Percentiles rank a stretch among this genome's conserved stretches.
phyloP scores from a whole-genome alignment of 208 protist genomes.

The Phytomonas sp. region DNA sequence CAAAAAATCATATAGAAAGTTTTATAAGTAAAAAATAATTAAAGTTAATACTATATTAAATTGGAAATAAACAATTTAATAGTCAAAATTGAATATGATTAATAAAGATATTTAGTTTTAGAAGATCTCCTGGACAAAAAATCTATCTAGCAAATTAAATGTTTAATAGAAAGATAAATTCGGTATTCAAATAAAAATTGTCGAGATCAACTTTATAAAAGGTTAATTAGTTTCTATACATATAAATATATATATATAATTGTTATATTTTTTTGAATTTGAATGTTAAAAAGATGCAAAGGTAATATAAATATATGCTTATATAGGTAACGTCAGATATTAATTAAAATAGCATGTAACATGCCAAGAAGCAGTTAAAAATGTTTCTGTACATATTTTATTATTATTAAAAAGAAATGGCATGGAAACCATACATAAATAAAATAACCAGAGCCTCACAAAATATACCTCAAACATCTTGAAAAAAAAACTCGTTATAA shows the following conservation, averaged over 20 bases:
- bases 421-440: background rate
- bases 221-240: slow-evolving; percentile 5
- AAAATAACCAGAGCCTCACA: background rate
- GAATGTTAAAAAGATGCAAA: background rate
- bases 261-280: background rate
- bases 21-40: background rate
- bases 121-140: background rate
- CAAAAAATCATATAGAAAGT: background rate
- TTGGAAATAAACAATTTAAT: background rate
- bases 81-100: slow-evolving; percentile 1
- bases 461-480: background rate
- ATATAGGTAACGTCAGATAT: background rate
- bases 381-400: background rate
- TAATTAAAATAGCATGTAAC: background rate
- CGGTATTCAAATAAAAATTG: background rate
- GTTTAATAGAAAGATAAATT: too few species aligned
- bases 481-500: too few species aligned
- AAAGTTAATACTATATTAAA: background rate
- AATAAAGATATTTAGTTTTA: slow-evolving; percentile 5
- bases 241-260: background rate
- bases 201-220: slow-evolving; percentile 3
- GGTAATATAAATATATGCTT: background rate
- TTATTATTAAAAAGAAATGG: background rate
- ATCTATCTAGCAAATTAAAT: slow-evolving; percentile 1
- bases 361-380: background rate